Evolutionary conservation across 2,329 filamentous ascomycete species (phyloP), one percentile per base, ranked within the genome.

Genomic region (Sclerotiophoma versabilis): DNA sequence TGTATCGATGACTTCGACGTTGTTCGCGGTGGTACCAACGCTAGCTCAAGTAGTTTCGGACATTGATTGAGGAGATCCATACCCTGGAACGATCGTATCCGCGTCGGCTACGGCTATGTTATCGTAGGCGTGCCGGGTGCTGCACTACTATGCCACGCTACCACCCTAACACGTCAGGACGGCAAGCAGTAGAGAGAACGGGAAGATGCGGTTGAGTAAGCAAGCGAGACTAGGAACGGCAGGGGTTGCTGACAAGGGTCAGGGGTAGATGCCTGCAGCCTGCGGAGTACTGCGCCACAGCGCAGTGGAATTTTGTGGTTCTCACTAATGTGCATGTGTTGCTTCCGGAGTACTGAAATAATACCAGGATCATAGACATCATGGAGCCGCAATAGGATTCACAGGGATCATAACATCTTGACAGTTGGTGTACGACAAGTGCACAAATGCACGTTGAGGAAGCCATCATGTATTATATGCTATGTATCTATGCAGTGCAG

Each of bases 51-150:
- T 45, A 39, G 30, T 19, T 43, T 48, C 49, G 55, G 55, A 54
- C 12, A 54, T 54, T 33, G 49, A 57, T 33, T 54, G 55, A 47
- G 55, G 50, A 50, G 55, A 58, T 47, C 55, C 55, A 58, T 47
- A 30, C 49, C 54, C 37, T 47, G 55, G 27, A 22, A 30, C 42
- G 30, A 44, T 54, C 38, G 15, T 14, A 43, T 33, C 26, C 4
- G 32, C 37, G 49, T 17, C 39, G n/a, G 25, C 47, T 25, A 17
- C 19, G 12, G 19, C 19, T 20, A 20, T 15, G 32, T 44, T 43
- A 43, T 47, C 49, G 36, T 42, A 19, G 15, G 26, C 14, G 36
- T 23, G 23, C 26, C 30, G 33, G 33, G 33, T 20, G 4, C 33
- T 49, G 46, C 34, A 42, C 14, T 19, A 33, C 29, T 11, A 17